Evolutionary conservation across 192 early-diverging fungal genomes (phyloP).

Genomic region (Coemansia sp.): DNA sequence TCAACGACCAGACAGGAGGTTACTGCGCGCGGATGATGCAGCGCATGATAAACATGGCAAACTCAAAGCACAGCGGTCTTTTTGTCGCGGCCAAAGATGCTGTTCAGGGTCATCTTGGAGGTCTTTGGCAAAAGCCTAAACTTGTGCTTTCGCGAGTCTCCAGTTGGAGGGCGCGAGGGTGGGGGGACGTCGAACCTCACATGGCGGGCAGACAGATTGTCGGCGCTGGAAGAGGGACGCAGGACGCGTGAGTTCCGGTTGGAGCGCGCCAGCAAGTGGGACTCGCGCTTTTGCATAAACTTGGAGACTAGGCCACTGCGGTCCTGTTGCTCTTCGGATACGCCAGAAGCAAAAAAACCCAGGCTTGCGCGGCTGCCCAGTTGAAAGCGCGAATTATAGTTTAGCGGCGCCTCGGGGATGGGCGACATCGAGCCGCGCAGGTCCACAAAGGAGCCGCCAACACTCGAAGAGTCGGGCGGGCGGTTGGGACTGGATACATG

Average conservation of each 20-base stretch:
- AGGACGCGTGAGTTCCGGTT: conserved; percentile 23
- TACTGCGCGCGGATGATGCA: conserved; percentile 1
- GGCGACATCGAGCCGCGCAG: conserved; percentile 15
- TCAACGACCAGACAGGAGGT: too few species aligned
- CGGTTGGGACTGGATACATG: conserved; percentile 9
- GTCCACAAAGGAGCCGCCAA: conserved; percentile 41
- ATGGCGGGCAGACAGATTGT: background rate
- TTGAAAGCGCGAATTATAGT: background rate
- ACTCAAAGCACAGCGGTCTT: background rate
- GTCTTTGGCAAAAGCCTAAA: conserved; percentile 35
- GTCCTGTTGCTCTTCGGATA: background rate
- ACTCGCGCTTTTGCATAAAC: conserved; percentile 9
- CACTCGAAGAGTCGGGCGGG: conserved; percentile 2
- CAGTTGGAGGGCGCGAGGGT: background rate
- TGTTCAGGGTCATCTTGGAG: conserved; percentile 32
- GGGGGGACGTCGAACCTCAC: background rate
- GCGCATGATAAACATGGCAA: conserved; percentile 5
- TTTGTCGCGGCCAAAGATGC: conserved; percentile 41
- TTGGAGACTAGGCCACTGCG: conserved; percentile 9
- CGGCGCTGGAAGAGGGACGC: conserved; percentile 16
- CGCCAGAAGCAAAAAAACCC: conserved; percentile 13
- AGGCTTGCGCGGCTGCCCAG: conserved; percentile 6
- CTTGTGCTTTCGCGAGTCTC: conserved; percentile 1
- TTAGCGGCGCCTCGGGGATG: background rate
- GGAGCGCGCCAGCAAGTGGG: conserved; percentile 14